Base-by-base conservation (phyloP, 768 basidiomycete species). In the Boletus sp. region DNA sequence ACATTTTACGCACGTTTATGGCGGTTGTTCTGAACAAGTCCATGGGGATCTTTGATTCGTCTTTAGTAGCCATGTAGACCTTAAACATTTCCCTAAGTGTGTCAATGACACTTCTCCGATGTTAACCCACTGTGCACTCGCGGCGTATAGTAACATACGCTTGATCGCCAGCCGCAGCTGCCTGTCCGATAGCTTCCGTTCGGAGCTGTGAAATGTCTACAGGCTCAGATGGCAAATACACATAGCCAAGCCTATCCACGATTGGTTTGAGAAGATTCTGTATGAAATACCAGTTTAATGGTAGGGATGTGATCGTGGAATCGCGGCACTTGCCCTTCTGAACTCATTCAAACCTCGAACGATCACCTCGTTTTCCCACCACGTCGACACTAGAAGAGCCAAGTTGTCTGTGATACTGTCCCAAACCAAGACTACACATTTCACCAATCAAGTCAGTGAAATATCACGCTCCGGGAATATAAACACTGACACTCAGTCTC, bases 341-440 rank as follows among this genome's bases (percentile, higher is more conserved):
- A 91, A 82, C 10, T 72, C 78, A 54, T 88, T 76, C 45, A 95
- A 64, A 44, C 77, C 74, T 35, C 77, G 78, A 34, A 74, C 76
- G 59, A 78, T 74, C 29, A 73, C 77, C 33, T 71, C 74, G 64
- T 92, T 74, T 70, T 96, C 93, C 88, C 91, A 97, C 89, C 93
- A 97, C 3, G 83, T 81, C 7, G 77, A 79, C 10, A 75, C 67
- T 30, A 97, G 70, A 34, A 74, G 69, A 27, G 64, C 61, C 47
- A 98, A 70, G 47, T 78, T 83, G 11, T 75, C 73, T 4, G 78
- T 72, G 44, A 95, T 83, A 52, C 83, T 83, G 46, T 81, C 75
- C 92, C 90, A 94, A 15, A 96, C 90, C 55, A 92, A 77, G 71
- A 85, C 93, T 93, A 61, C 10, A 39, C 45, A 53, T 23, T 54